Percentiles rank a stretch among this genome's conserved stretches.
These are phyloP conservation scores for Talaromyces sp. DNA, from an alignment of 2,329 filamentous ascomycete genomes.

Conservation along the genomic window DNA sequence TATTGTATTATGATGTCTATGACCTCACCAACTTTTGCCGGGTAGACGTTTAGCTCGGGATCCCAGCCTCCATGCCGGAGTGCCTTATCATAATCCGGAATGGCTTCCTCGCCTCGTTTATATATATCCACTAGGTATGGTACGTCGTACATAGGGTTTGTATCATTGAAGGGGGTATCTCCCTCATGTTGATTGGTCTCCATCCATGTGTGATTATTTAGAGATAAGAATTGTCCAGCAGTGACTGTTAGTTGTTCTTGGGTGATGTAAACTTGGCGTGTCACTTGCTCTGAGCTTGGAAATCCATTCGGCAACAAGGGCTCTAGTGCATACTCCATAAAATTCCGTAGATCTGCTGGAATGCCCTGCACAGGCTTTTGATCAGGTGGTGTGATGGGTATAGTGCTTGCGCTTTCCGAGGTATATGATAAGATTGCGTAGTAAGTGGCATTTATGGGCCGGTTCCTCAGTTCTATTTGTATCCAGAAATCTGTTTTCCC, in stretches of 20 bases:
- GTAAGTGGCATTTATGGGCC: constrained; percentile 25
- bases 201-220: constrained; percentile 48
- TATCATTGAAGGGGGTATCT: constrained; percentile 7
- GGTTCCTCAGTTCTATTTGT: constrained; percentile 27
- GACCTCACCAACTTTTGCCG: constrained; percentile 45
- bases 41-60: constrained; percentile 37
- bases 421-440: constrained; percentile 29
- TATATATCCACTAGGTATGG: constrained; percentile 50
- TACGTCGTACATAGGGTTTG: constrained; percentile 20
- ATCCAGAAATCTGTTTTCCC: constrained; percentile 51
- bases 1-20: constrained; percentile 46
- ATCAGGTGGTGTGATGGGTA: constrained; percentile 14
- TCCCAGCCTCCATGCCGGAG: constrained; percentile 42
- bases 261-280: constrained; percentile 7
- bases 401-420: neutral
- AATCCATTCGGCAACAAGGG: constrained; percentile 20
- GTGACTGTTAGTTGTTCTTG: constrained; percentile 25
- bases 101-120: constrained; percentile 34
- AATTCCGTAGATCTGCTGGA: too few species aligned
- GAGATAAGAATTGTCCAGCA: constrained; percentile 26
- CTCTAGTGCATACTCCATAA: constrained; percentile 11
- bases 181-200: constrained; percentile 29
- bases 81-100: constrained; percentile 41
- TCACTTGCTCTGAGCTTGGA: constrained; percentile 34
- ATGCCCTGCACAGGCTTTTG: neutral